A percentile compares a stretch with the other conserved stretches of the same genome.
phyloP scores from a whole-genome alignment of 176 grass and related monocot genomes.

The Elaeis guineensis region DNA sequence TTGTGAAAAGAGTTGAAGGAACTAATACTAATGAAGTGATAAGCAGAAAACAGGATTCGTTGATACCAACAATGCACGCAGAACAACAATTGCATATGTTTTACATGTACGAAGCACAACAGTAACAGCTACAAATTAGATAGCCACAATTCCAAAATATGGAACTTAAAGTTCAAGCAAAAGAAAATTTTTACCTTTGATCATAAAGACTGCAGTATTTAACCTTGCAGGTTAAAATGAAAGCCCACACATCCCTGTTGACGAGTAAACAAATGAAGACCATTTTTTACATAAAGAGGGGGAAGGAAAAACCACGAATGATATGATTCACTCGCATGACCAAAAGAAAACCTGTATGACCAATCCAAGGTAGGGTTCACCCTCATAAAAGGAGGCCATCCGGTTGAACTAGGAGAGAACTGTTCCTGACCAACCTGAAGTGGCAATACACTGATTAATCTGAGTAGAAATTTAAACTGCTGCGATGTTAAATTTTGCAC shows the following conservation, averaged over 20 bases:
- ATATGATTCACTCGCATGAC: neutral
- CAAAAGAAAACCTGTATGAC: slow-evolving; percentile 82
- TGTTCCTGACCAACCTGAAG: slow-evolving; percentile 98
- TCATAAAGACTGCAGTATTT: slow-evolving; percentile 95
- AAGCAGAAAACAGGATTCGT: no score
- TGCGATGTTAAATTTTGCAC: no score
- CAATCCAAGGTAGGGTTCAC: slow-evolving; percentile 99
- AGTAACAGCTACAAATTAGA: no score
- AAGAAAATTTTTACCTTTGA: slow-evolving; percentile 58
- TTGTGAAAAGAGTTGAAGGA: no score
- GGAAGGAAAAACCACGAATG: no score
- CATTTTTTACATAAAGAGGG: no score
- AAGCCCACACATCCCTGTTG: slow-evolving; percentile 96
- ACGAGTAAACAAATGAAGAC: slow-evolving; percentile 12
- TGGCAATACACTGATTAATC: slow-evolving; percentile 15
- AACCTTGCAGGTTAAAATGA: slow-evolving; percentile 88
- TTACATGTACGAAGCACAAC: no score
- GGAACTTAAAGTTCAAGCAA: slow-evolving; percentile 11
- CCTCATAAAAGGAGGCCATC: slow-evolving; percentile 99
- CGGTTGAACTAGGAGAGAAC: slow-evolving; percentile 92
- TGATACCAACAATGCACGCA: no score
- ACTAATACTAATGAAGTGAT: no score
- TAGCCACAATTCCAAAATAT: slow-evolving; percentile 1
- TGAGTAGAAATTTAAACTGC: no score
- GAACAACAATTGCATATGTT: no score